Percentiles rank a stretch among this genome's conserved stretches.
Evolutionary conservation across 2,329 filamentous ascomycete species (phyloP).

Genomic region (Cercospora sojina): DNA sequence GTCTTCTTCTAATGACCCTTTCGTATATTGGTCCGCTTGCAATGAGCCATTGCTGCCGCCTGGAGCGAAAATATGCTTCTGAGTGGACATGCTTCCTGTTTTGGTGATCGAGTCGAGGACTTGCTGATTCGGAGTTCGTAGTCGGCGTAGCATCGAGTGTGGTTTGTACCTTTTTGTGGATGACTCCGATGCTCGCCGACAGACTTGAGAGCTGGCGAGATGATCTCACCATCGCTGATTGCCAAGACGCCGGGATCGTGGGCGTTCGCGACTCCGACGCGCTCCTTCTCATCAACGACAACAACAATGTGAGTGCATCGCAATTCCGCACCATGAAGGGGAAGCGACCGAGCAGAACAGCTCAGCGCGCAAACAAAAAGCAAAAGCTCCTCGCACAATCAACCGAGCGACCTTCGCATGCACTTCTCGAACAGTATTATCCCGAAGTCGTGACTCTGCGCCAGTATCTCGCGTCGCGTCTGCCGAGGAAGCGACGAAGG

Average conservation of each 20-base stretch:
- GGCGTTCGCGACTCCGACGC: not conserved
- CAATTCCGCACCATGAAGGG: slow-evolving; percentile 25
- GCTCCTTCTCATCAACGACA: not conserved
- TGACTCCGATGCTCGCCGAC: slow-evolving; percentile 10
- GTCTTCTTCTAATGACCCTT: slow-evolving; percentile 59
- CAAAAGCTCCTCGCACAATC: slow-evolving; percentile 8
- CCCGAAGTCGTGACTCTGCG: slow-evolving; percentile 31
- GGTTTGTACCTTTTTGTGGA: not conserved
- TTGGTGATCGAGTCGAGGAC: not conserved
- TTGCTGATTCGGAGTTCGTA: not conserved
- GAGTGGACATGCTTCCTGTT: slow-evolving; percentile 26
- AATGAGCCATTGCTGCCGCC: slow-evolving; percentile 56
- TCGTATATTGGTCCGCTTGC: slow-evolving; percentile 75
- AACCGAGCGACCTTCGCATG: slow-evolving; percentile 17
- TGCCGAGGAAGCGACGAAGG: slow-evolving; percentile 28
- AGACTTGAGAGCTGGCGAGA: slow-evolving; percentile 4
- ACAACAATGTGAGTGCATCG: not conserved
- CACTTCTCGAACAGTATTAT: slow-evolving; percentile 32
- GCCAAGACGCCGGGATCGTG: not conserved
- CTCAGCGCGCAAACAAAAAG: slow-evolving; percentile 18
- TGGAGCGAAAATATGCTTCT: slow-evolving; percentile 60
- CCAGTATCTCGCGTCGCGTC: slow-evolving; percentile 32
- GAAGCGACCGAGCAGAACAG: slow-evolving; percentile 18
- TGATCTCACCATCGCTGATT: slow-evolving; percentile 11
- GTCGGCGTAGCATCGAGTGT: slow-evolving; percentile 4